Conservation (phyloP, 2,329 filamentous ascomycete genomes). For the Coniella vitis region DNA sequence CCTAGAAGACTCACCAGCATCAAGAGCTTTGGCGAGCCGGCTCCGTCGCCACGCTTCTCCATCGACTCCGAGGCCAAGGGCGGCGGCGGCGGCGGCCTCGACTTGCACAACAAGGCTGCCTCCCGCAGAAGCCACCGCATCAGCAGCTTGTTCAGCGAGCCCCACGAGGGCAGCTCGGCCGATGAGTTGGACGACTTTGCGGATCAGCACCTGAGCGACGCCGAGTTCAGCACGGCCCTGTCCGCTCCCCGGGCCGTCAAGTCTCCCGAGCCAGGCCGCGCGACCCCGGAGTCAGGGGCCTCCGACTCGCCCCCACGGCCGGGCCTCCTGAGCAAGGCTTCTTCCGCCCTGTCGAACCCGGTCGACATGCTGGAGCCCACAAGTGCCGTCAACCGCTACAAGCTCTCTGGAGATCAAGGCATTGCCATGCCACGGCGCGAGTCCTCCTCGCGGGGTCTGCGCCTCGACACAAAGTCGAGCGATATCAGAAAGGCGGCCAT, state of each 20-base stretch:
- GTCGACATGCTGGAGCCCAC: slow-evolving; percentile 29
- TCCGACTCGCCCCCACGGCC: slow-evolving; percentile 36
- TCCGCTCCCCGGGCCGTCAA: slow-evolving; percentile 50
- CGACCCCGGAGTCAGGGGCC: slow-evolving; percentile 13
- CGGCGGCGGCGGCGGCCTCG: slow-evolving; percentile 69
- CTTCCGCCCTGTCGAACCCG: slow-evolving; percentile 17
- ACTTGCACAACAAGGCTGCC: slow-evolving; percentile 55
- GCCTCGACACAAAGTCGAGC: slow-evolving; percentile 38
- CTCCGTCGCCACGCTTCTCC: slow-evolving; percentile 40
- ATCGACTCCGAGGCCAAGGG: slow-evolving; percentile 44
- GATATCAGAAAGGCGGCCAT: slow-evolving; percentile 72
- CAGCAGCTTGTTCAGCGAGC: slow-evolving; percentile 81
- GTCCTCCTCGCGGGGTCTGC: slow-evolving; percentile 16
- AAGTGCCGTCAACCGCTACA: slow-evolving; percentile 41
- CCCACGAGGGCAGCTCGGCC: slow-evolving; percentile 62
- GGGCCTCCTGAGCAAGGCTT: slow-evolving; percentile 23
- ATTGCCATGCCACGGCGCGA: slow-evolving; percentile 12
- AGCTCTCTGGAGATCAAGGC: slow-evolving; percentile 24
- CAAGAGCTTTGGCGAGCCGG: slow-evolving; percentile 39
- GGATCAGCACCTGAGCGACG: slow-evolving; percentile 54
- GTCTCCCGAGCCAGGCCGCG: slow-evolving; percentile 10
- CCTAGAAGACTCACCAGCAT: slow-evolving; percentile 47
- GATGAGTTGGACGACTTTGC: slow-evolving; percentile 59
- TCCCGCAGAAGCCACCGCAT: slow-evolving; percentile 66
- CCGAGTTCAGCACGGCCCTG: slow-evolving; percentile 59